Base-by-base conservation (phyloP, 768 basidiomycete genomes). In the Hygrocybe coccinea region DNA sequence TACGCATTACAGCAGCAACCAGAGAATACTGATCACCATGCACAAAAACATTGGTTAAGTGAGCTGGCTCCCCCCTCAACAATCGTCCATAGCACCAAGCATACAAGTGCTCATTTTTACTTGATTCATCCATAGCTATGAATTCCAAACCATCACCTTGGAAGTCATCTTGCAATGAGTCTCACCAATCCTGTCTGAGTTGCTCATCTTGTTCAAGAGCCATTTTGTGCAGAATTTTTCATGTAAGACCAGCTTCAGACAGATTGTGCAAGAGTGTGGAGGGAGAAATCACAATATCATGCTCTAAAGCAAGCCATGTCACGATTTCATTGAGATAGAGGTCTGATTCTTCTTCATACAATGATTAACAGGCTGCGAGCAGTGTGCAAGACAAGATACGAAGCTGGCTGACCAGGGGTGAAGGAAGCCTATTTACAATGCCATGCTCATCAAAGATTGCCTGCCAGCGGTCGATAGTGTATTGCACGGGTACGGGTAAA, bases 1-100 rank as follows among this genome's bases (percentile, higher is more conserved):
- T n/a, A n/a, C n/a, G n/a, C n/a, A n/a, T n/a, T 25, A 76, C 43
- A 9, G 72, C 75, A 3, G 70, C 67, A 22, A 74, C 56, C 17
- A 76, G 54, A 19, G 63, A 69, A 50, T 70, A 76, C 5, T 59
- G 59, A 1, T 64, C 56, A 11, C 74, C 69, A 9, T 62, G 57
- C 24, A 62, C 55, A 56, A 74, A 69, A 9, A 60, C 63, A 29
- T 57, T 48, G 47, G 58, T 55, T 1, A 60, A 54, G 33, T 66
- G 60, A 5, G 54, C 62, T 8, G 59, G 57, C 29, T 39, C 35
- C 1, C 68, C 64, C 22, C 24, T 21, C 3, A n/a, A 52, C 11
- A 66, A 50, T 10, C 57, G 4, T 7, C 69, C 67, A 47, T 59
- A 67, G 3, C 61, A n/a, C 5, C 59, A 49, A 19, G 62, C 56